A percentile compares a stretch with the other conserved stretches of the same genome.
phyloP scores from a whole-genome alignment of 2,329 filamentous ascomycete species.

The Coniochaeta ligniaria region DNA sequence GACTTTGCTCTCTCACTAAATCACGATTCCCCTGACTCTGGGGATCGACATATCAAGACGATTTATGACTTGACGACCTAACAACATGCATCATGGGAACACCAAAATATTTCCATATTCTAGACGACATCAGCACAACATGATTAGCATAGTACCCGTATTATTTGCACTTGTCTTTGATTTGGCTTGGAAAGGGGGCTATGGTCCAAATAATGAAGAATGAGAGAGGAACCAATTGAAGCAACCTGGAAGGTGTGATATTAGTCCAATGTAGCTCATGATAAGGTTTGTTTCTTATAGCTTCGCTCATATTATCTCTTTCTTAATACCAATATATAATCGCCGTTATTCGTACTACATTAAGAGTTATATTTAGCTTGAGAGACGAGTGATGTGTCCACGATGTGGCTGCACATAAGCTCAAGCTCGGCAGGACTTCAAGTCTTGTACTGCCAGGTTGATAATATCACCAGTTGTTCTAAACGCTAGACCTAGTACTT shows the following conservation, averaged over 20 bases:
- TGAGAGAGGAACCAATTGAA: neutral
- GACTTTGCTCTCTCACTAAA: neutral
- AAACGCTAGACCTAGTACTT: too few species aligned
- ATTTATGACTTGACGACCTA: neutral
- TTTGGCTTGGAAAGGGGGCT: neutral
- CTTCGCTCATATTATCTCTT: neutral
- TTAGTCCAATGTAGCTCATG: neutral
- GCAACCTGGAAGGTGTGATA: neutral
- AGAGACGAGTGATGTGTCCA: neutral
- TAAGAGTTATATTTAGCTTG: too few species aligned
- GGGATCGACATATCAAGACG: neutral
- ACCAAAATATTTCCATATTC: neutral
- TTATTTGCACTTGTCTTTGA: neutral
- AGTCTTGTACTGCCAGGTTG: too few species aligned
- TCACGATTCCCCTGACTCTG: neutral
- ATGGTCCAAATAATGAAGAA: neutral
- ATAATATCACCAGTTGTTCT: too few species aligned
- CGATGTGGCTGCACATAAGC: too few species aligned
- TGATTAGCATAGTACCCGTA: neutral
- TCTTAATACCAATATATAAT: neutral
- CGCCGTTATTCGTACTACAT: too few species aligned
- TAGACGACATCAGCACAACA: neutral
- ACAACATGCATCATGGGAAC: neutral
- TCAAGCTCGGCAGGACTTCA: too few species aligned
- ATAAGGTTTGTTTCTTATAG: neutral